Base-by-base conservation (phyloP, 2,329 filamentous ascomycete species). In the Cadophora malorum region DNA sequence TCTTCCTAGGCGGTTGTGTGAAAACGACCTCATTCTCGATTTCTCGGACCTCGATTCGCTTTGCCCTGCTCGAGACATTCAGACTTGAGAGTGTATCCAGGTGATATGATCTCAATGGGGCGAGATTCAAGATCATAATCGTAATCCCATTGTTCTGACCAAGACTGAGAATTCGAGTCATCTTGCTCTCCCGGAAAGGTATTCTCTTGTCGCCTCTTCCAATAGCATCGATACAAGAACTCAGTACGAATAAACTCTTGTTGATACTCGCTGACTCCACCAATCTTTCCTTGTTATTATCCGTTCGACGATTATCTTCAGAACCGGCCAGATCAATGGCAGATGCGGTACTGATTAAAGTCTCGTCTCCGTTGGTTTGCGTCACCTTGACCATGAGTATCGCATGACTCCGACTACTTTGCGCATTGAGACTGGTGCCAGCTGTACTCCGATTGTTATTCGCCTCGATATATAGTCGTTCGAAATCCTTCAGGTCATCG, bases 241-340 rank as follows among this genome's bases (percentile, higher is more conserved):
- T 95, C 60, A 98, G 82, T 21, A 97, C 94, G 76, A 98, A 98
- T 7, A 98, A 84, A 71, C 93, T 96, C 82, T 97, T 98, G 85
- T 98, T 98, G 83, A 98, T 98, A 76, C 93, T 95, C 0, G 95
- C 94, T 49, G 94, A 97, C 80, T 98, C 95, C n/a, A 97, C 88
- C 78, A 98, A 84, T 31, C 95, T 87, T 79, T 97, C 94, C 78
- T 94, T 96, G 75, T 90, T 93, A 79, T 98, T 98, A 63, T 97
- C 95, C 0, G 95, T 98, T 61, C 95, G 86, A 60, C 95, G 87
- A 78, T 98, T 98, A 79, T 98, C 95, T 80, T 98, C 96, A 0
- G 94, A 97, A 50, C 95, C 95, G 66, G 95, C 95, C 74, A 98
- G 84, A 80, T 98, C 95, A 79, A 98, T 98, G 76, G 94, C 94